Conservation (phyloP, 164 flowering plant genomes). For the Annona cherimola region DNA sequence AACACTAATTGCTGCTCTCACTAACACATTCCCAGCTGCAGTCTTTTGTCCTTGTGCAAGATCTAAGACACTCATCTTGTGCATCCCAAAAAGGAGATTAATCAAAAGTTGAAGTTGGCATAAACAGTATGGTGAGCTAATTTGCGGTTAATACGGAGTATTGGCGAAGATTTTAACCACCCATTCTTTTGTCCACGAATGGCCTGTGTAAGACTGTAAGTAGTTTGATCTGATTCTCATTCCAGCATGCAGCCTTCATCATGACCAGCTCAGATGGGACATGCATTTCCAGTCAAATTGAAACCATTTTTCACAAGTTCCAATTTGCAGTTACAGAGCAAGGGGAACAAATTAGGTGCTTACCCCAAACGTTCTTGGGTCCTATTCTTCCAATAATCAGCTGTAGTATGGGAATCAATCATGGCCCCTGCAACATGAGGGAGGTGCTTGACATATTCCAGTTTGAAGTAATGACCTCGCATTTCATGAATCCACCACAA, state of each 20-base stretch:
- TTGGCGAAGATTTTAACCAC: background rate
- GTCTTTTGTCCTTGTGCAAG: background rate
- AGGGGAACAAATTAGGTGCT: conserved; percentile 1
- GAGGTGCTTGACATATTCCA: conserved; percentile 91
- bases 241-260: background rate
- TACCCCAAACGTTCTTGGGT: conserved; percentile 78
- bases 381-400: conserved; percentile 90
- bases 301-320: background rate
- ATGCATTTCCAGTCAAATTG: background rate
- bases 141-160: background rate
- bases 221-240: background rate
- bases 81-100: background rate
- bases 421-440: conserved; percentile 96
- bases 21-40: background rate
- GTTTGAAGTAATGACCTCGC: conserved; percentile 94
- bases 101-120: background rate
- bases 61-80: background rate
- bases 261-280: background rate
- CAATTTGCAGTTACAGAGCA: background rate
- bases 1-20: background rate
- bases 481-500: conserved; percentile 99
- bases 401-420: conserved; percentile 94
- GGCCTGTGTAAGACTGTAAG: background rate
- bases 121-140: background rate
- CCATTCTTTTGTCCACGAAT: background rate